A percentile compares a stretch with the other conserved stretches of the same genome.
phyloP scores from a whole-genome alignment of 2,329 filamentous ascomycete genomes.

The Aureobasidium sp. region DNA sequence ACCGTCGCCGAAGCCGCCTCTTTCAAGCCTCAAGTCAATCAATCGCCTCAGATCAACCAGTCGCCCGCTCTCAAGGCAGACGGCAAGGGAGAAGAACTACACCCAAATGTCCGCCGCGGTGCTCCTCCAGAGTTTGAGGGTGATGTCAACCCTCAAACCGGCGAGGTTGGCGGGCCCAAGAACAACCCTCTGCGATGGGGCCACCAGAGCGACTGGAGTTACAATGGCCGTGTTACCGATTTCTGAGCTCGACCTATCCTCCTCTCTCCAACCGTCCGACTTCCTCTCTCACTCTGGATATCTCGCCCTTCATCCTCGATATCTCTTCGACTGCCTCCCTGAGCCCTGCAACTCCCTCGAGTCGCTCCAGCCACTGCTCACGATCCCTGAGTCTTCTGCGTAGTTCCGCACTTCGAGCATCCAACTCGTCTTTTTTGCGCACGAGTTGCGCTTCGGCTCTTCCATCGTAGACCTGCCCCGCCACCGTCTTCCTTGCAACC shows the following conservation, averaged over 20 bases:
- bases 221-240: slow-evolving; percentile 89
- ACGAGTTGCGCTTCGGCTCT: slow-evolving; percentile 18
- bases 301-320: slow-evolving; percentile 25
- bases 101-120: slow-evolving; percentile 65
- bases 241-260: slow-evolving; percentile 45
- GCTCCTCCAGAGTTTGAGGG: slow-evolving; percentile 88
- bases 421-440: not conserved
- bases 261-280: slow-evolving; percentile 23
- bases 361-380: slow-evolving; percentile 10
- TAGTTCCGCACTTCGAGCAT: not conserved
- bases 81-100: slow-evolving; percentile 56
- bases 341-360: not conserved
- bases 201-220: slow-evolving; percentile 72
- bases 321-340: slow-evolving; percentile 10
- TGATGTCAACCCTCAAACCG: slow-evolving; percentile 84
- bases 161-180: slow-evolving; percentile 93
- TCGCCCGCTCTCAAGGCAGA: slow-evolving; percentile 39
- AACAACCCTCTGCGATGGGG: slow-evolving; percentile 93
- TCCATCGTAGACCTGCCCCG: slow-evolving; percentile 18
- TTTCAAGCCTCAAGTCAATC: slow-evolving; percentile 20
- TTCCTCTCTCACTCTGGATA: slow-evolving; percentile 26
- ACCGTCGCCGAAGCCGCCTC: slow-evolving; percentile 27
- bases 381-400: slow-evolving; percentile 7
- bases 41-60: slow-evolving; percentile 28
- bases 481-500: slow-evolving; percentile 23